Percentiles rank a stretch among this genome's conserved stretches.
Conservation (phyloP, 2,329 filamentous ascomycete species). For the Fusarium sp. region DNA sequence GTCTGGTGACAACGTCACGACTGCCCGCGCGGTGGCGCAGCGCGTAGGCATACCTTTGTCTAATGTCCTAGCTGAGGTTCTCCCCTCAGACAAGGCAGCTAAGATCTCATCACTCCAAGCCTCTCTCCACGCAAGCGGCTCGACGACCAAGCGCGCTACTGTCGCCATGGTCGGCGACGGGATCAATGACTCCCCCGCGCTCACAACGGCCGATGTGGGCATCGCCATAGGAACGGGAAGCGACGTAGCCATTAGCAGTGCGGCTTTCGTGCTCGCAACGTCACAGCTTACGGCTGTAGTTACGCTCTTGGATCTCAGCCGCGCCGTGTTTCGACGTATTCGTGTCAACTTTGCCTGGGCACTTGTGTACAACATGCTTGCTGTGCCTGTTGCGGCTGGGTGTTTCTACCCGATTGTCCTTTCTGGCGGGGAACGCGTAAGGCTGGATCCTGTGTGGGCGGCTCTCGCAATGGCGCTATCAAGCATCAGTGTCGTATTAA, state of each 20-base stretch:
- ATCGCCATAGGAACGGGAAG: constrained; percentile 87
- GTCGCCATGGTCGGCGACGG: constrained; percentile 91
- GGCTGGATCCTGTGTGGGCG: constrained; percentile 85
- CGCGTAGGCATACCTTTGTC: constrained; percentile 78
- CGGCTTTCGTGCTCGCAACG: constrained; percentile 84
- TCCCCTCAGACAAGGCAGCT: constrained; percentile 84
- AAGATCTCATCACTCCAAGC: constrained; percentile 75
- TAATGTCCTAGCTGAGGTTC: constrained; percentile 88
- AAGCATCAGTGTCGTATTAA: constrained; percentile 88
- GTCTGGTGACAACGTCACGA: constrained; percentile 90
- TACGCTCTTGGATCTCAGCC: constrained; percentile 78
- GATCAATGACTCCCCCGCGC: constrained; percentile 88
- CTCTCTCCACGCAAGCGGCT: constrained; percentile 56
- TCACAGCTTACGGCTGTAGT: constrained; percentile 77
- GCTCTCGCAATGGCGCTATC: constrained; percentile 92
- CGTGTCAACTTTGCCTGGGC: constrained; percentile 91
- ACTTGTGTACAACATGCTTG: constrained; percentile 81
- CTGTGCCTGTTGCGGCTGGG: constrained; percentile 84
- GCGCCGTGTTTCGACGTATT: constrained; percentile 80
- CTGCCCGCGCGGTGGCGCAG: constrained; percentile 81
- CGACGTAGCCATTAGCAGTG: constrained; percentile 84
- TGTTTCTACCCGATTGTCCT: constrained; percentile 73
- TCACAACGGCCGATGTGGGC: constrained; percentile 83
- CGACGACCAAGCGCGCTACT: constrained; percentile 57
- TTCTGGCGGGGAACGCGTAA: constrained; percentile 65